Evolutionary conservation across 2,329 filamentous ascomycete species (phyloP).

Genomic region (Hyphodiscus sp.): DNA sequence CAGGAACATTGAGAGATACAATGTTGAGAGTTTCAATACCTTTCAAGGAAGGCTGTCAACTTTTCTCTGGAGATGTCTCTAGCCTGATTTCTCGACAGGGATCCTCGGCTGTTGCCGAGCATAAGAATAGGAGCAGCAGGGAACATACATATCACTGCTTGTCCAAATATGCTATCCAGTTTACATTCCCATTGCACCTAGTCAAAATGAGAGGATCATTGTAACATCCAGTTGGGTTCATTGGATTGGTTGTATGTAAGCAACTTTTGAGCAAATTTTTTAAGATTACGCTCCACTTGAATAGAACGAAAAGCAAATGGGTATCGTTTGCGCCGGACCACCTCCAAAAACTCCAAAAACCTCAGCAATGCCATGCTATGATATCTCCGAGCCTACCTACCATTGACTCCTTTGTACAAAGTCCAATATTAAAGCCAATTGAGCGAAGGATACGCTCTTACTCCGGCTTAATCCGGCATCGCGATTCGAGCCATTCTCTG

Average conservation of each 20-base stretch:
- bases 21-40: not conserved
- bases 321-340: slow-evolving; percentile 12
- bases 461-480: slow-evolving; percentile 12
- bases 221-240: not conserved
- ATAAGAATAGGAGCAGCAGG: not conserved
- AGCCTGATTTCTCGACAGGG: not conserved
- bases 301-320: slow-evolving; percentile 16
- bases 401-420: not conserved
- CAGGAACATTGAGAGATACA: slow-evolving; percentile 18
- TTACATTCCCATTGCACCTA: too few species aligned
- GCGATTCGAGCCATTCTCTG: slow-evolving; percentile 21
- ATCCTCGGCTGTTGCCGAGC: not conserved
- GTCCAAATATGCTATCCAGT: too few species aligned
- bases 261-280: not conserved
- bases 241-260: not conserved
- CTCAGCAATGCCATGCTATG: slow-evolving; percentile 1
- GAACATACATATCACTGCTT: too few species aligned
- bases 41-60: not conserved
- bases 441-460: not conserved
- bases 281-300: not conserved
- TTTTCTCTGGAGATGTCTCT: not conserved
- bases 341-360: slow-evolving; percentile 8
- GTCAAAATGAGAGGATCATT: too few species aligned
- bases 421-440: not conserved
- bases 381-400: not conserved